Evolutionary conservation across 1,139 yeast genomes (phyloP).

Genomic region (Candida sojae): DNA sequence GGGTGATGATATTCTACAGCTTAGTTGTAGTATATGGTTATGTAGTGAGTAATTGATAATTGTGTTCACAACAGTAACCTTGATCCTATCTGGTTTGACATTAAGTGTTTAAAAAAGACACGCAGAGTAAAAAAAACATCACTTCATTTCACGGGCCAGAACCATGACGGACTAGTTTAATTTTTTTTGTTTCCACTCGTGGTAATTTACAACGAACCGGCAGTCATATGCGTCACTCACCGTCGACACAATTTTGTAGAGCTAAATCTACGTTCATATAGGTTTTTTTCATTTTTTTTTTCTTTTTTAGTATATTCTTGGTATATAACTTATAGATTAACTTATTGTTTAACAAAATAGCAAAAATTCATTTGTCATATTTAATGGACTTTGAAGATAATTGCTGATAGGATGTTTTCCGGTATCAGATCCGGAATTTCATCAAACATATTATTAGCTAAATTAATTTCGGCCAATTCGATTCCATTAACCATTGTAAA

Average conservation of each 20-base stretch:
- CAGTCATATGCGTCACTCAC: not conserved
- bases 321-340: not conserved
- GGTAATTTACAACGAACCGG: not conserved
- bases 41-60: too few species aligned
- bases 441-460: slow-evolving; percentile 18
- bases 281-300: not conserved
- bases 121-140: too few species aligned
- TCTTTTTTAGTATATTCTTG: not conserved
- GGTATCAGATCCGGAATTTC: slow-evolving; percentile 16
- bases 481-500: slow-evolving; percentile 10
- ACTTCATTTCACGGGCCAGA: too few species aligned
- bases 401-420: slow-evolving; percentile 11
- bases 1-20: too few species aligned
- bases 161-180: too few species aligned
- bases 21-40: too few species aligned
- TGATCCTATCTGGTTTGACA: too few species aligned
- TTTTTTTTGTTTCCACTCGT: not conserved
- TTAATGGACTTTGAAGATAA: slow-evolving; percentile 9
- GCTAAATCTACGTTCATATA: too few species aligned
- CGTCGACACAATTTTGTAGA: not conserved
- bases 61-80: too few species aligned
- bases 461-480: slow-evolving; percentile 14
- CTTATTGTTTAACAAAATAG: too few species aligned
- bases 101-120: too few species aligned
- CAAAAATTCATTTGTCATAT: not conserved